Evolutionary conservation across 495 filamentous ascomycete species (phyloP).

Genomic region (Hypomontagnella submonticulosa): DNA sequence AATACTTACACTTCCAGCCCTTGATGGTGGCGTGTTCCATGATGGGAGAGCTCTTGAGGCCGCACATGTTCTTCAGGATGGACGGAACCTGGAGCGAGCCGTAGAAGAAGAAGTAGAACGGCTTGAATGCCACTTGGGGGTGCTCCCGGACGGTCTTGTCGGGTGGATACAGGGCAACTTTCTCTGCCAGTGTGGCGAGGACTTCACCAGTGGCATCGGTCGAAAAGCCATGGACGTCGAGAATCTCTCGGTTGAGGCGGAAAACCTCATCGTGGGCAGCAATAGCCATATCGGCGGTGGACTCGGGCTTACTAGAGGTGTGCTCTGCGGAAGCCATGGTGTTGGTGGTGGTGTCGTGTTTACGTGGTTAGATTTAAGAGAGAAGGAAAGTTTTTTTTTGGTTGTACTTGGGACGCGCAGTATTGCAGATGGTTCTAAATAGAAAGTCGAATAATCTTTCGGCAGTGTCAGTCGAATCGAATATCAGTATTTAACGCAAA

Average conservation of each 20-base stretch:
- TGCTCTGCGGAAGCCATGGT: neutral
- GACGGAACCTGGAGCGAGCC: conserved; percentile 33
- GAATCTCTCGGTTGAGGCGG: neutral
- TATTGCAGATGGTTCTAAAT: neutral
- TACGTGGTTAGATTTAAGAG: neutral
- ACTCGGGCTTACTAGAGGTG: neutral
- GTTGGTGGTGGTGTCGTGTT: too few relatives aligned
- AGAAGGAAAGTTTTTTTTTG: neutral
- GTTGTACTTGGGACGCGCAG: neutral
- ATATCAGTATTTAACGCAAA: too few relatives aligned
- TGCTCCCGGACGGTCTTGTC: neutral
- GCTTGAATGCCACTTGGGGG: conserved; percentile 26
- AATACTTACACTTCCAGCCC: conserved; percentile 29
- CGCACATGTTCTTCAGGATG: conserved; percentile 1
- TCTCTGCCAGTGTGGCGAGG: neutral
- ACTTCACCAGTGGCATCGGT: neutral
- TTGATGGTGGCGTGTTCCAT: conserved; percentile 20
- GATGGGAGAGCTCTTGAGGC: neutral
- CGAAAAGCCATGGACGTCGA: conserved; percentile 14
- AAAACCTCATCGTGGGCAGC: neutral
- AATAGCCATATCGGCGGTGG: neutral
- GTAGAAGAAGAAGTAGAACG: conserved; percentile 49
- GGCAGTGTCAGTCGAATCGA: too few relatives aligned
- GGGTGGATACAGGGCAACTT: neutral
- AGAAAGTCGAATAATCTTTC: neutral